phyloP scores from a whole-genome alignment of 768 basidiomycete genomes.

The Boletus edulis region DNA sequence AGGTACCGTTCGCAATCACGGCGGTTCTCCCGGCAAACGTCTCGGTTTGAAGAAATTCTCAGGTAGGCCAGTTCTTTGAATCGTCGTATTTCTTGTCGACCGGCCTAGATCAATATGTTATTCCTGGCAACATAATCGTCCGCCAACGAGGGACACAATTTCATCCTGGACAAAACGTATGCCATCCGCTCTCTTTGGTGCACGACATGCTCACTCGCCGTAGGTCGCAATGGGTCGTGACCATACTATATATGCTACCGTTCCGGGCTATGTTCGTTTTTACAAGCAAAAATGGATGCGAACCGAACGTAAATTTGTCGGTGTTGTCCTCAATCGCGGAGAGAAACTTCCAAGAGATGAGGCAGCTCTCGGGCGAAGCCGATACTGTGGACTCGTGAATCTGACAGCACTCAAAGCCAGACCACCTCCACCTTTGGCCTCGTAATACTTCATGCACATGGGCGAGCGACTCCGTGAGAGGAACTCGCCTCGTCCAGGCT shows the following conservation, averaged over 20 bases:
- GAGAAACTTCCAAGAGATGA: slow-evolving; percentile 89
- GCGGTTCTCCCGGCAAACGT: slow-evolving; percentile 90
- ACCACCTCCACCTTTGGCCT: slow-evolving; percentile 7
- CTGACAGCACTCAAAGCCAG: slow-evolving; percentile 39
- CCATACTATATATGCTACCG: slow-evolving; percentile 89
- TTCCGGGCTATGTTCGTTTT: slow-evolving; percentile 92
- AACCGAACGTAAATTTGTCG: slow-evolving; percentile 75
- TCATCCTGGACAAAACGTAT: slow-evolving; percentile 91
- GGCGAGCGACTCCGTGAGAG: background rate
- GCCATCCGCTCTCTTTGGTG: slow-evolving; percentile 25
- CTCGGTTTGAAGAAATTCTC: slow-evolving; percentile 96
- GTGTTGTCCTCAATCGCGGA: slow-evolving; percentile 77
- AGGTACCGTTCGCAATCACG: slow-evolving; percentile 89
- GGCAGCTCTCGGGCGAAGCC: slow-evolving; percentile 67
- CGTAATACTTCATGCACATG: background rate
- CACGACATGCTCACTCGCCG: slow-evolving; percentile 4
- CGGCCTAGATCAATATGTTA: slow-evolving; percentile 77
- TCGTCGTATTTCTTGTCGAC: slow-evolving; percentile 7
- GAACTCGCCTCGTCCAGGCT: background rate
- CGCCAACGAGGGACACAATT: slow-evolving; percentile 91
- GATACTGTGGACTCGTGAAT: slow-evolving; percentile 78
- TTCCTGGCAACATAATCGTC: slow-evolving; percentile 95
- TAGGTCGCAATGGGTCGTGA: slow-evolving; percentile 92
- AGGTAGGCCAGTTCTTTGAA: slow-evolving; percentile 46
- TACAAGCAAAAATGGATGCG: slow-evolving; percentile 81